Evolutionary conservation across 306 rosid genomes (phyloP), one percentile per base, ranked within the genome.

Genomic region (Prosopis cineraria): DNA sequence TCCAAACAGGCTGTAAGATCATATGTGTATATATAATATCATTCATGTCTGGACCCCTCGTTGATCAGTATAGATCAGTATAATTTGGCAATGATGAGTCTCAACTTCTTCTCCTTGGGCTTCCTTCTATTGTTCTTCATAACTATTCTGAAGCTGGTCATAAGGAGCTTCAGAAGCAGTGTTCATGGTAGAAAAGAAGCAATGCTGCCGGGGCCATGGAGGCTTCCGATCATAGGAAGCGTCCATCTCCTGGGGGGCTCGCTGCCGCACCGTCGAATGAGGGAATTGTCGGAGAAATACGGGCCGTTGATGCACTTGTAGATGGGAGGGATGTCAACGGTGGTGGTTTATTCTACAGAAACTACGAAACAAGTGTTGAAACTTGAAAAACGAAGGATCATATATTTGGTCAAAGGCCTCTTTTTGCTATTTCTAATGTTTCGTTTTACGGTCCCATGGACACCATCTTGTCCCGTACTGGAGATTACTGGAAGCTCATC

Each of bases 131-230:
- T 33, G 13, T 17, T 17, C 44, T 25, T 17, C 40, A 6, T 29
- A 3, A 24, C 3, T 27, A 27, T 2, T 10, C n/a, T 56, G 64
- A 56, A 56, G 25, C 7, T 24, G 33, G 33, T n/a, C n/a, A n/a
- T 58, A 31, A 62, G 37, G 31, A 63, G 43, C 25, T 63, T 33
- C 13, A 63, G 43, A 17, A 63, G 43, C 40, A 17, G 6, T 22
- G 4, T 47, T 5, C 16, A 16, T 47, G 53, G 53, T 7, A 47
- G 53, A 47, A 41, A 41, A 41, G n/a, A n/a, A n/a, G n/a, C n/a
- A n/a, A n/a, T n/a, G n/a, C n/a, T n/a, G n/a, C n/a, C n/a, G n/a
- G 84, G 86, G 45, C 86, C 84, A 68, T 48, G 77, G 68, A 71
- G 63, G 31, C 71, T 82, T 6, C 86, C 82, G 5, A 0, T 79